A percentile compares a stretch with the other conserved stretches of the same genome.
These are phyloP conservation scores for Penicillium samsonianum DNA, from an alignment of 495 filamentous ascomycete genomes.

Conservation along the genomic window DNA sequence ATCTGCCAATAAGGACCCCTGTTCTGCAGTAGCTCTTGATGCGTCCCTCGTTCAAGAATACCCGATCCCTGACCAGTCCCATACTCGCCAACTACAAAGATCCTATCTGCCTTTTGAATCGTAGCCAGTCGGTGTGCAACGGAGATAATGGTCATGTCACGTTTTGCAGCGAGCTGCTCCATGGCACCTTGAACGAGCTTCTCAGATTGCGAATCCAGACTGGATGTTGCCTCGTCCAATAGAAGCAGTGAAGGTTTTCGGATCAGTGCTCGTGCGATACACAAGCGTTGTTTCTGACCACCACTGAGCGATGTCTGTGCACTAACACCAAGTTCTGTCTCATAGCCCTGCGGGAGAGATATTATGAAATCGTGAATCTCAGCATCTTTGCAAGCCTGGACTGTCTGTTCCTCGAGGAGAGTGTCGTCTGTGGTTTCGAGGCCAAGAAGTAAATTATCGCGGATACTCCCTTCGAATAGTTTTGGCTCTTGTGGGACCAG, in stretches of 20 bases:
- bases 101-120: conserved; percentile 69
- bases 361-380: conserved; percentile 59
- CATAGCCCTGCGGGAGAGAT: conserved; percentile 59
- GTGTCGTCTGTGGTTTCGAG: conserved; percentile 35
- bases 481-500: conserved; percentile 54
- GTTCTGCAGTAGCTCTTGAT: conserved; percentile 27
- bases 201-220: conserved; percentile 56
- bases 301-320: conserved; percentile 58
- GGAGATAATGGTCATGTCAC: conserved; percentile 70
- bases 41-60: conserved; percentile 65
- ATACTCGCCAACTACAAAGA: conserved; percentile 60
- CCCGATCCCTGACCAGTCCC: conserved; percentile 42
- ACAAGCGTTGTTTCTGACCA: conserved; percentile 53
- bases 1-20: conserved; percentile 7
- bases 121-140: conserved; percentile 75
- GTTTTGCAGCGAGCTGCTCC: conserved; percentile 42
- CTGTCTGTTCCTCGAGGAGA: conserved; percentile 48
- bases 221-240: conserved; percentile 59
- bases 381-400: conserved; percentile 54
- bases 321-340: conserved; percentile 60
- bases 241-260: conserved; percentile 47
- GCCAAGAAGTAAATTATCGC: conserved; percentile 52
- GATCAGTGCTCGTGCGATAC: conserved; percentile 54
- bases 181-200: conserved; percentile 37
- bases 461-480: conserved; percentile 52